These are phyloP conservation scores for Populus euphratica DNA, from an alignment of 345 rosid species.

Conservation along the genomic window DNA sequence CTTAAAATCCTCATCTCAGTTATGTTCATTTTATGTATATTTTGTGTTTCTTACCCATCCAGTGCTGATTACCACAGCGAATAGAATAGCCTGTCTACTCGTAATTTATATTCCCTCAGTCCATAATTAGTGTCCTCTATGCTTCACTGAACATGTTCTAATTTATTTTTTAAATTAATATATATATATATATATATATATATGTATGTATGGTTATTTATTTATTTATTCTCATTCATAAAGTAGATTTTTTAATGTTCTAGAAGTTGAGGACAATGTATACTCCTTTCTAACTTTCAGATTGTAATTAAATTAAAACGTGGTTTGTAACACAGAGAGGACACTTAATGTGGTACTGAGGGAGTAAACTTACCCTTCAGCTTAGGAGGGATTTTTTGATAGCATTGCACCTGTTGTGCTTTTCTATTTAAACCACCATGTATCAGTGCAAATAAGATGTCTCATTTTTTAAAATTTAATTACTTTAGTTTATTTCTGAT, in stretches of 20 bases:
- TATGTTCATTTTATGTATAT: not conserved
- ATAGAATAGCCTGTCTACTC: not conserved
- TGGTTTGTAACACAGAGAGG: not conserved
- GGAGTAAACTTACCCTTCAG: not conserved
- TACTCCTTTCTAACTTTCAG: not conserved
- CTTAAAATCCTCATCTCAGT: not conserved
- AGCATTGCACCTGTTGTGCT: not conserved
- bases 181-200: no score
- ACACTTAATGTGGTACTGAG: not conserved
- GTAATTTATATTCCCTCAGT: not conserved
- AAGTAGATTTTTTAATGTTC: not conserved
- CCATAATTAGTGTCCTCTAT: not conserved
- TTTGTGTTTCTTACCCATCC: not conserved
- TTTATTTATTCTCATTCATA: not conserved
- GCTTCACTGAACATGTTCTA: no score
- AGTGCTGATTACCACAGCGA: not conserved
- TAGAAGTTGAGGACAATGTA: not conserved
- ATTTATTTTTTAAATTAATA: not conserved
- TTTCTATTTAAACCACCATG: not conserved
- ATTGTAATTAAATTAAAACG: not conserved
- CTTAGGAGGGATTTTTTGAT: not conserved
- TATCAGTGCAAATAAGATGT: not conserved
- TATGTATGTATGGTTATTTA: no score
- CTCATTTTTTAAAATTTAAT: not conserved
- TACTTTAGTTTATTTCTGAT: not conserved